phyloP scores from a whole-genome alignment of 2,329 filamentous ascomycete genomes.

The Raffaelea ambrosiae region DNA sequence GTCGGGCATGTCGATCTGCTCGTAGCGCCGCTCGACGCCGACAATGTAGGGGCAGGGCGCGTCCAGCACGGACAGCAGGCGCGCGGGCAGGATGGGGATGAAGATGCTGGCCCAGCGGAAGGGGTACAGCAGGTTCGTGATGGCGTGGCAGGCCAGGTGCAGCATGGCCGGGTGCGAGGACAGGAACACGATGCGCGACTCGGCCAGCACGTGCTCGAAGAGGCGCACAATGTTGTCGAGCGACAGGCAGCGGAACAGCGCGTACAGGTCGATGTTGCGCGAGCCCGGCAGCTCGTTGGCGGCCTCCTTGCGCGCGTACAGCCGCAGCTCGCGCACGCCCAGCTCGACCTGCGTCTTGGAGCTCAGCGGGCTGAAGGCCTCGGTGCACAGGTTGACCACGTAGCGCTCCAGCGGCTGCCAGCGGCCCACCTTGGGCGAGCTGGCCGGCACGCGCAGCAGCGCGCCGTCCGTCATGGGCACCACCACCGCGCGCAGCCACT shows the following conservation, averaged over 20 bases:
- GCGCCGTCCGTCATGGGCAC: constrained; percentile 91
- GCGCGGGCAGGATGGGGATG: constrained; percentile 81
- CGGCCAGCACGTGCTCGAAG: constrained; percentile 86
- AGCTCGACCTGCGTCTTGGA: constrained; percentile 96
- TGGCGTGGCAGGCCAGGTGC: constrained; percentile 81
- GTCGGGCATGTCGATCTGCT: constrained; percentile 75
- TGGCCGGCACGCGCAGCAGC: constrained; percentile 73
- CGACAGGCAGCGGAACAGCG: constrained; percentile 81
- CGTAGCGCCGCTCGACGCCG: constrained; percentile 87
- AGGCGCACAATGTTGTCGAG: constrained; percentile 87
- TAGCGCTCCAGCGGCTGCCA: constrained; percentile 97
- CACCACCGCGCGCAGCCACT: constrained; percentile 90
- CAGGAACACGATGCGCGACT: constrained; percentile 91
- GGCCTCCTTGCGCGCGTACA: constrained; percentile 91
- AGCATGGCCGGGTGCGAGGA: constrained; percentile 96
- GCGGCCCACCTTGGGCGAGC: constrained; percentile 80
- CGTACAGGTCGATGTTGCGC: constrained; percentile 84
- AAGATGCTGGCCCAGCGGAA: constrained; percentile 91
- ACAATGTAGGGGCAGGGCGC: constrained; percentile 96
- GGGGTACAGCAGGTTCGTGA: constrained; percentile 79
- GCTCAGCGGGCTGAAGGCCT: constrained; percentile 83
- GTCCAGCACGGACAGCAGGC: constrained; percentile 82
- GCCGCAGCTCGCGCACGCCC: constrained; percentile 75
- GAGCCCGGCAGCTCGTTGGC: constrained; percentile 88
- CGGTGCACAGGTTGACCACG: constrained; percentile 92